A percentile compares a stretch with the other conserved stretches of the same genome.
phyloP scores from a whole-genome alignment of 345 rosid genomes.

The Atalantia buxifolia region DNA sequence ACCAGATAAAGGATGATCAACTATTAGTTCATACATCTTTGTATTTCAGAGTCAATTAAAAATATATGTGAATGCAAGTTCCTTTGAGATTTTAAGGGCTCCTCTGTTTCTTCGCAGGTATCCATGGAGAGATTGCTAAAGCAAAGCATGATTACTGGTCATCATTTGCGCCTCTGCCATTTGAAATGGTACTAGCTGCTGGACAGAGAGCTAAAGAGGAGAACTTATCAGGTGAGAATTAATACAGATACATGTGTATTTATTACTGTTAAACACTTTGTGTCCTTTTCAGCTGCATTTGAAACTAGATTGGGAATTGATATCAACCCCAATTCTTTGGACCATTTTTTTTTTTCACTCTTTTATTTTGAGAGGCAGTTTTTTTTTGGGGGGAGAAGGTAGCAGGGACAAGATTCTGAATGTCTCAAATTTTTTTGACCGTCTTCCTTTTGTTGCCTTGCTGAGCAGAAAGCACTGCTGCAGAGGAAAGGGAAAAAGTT shows the following conservation, averaged over 20 bases:
- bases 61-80: not conserved
- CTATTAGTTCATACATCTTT: not conserved
- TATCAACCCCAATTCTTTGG: not conserved
- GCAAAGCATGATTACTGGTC: conserved; percentile 81
- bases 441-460: conserved; percentile 13
- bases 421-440: conserved; percentile 13
- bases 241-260: conserved; percentile 7
- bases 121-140: conserved; percentile 69
- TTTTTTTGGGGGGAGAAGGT: too few relatives aligned
- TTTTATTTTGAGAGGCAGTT: not conserved
- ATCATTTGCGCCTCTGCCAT: conserved; percentile 83
- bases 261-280: not conserved
- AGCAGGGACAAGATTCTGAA: not conserved
- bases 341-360: not conserved
- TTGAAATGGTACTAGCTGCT: conserved; percentile 66
- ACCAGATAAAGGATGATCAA: not conserved
- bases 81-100: not conserved
- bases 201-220: conserved; percentile 68
- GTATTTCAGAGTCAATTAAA: not conserved
- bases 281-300: not conserved
- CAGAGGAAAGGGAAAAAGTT: conserved; percentile 44
- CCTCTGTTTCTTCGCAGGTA: conserved; percentile 44
- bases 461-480: conserved; percentile 38
- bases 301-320: not conserved
- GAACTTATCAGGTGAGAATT: conserved; percentile 31